Evolutionary conservation across 352 stramenopile genomes (phyloP).

Genomic region (Phytophthora kernoviae): DNA sequence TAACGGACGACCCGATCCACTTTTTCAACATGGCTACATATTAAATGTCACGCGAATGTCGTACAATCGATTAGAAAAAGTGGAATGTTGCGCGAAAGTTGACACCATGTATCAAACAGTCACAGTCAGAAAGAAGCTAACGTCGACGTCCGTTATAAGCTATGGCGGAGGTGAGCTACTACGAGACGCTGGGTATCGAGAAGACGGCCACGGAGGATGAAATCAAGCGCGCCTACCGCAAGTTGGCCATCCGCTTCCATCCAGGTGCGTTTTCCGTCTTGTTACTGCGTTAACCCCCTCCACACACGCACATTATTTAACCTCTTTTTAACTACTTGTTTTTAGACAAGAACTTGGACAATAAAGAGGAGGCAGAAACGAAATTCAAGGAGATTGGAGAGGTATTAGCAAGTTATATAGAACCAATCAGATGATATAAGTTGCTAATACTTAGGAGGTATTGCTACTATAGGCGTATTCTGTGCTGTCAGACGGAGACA

Average conservation of each 20-base stretch:
- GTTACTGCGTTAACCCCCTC: not conserved
- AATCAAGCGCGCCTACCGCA: slow-evolving; percentile 87
- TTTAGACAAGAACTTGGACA: slow-evolving; percentile 92
- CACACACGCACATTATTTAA: no score
- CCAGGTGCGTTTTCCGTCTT: slow-evolving; percentile 56
- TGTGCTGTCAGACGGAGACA: slow-evolving; percentile 89
- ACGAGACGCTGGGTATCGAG: slow-evolving; percentile 69
- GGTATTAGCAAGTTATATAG: slow-evolving; percentile 30
- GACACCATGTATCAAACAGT: slow-evolving; percentile 1
- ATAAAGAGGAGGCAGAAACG: slow-evolving; percentile 84
- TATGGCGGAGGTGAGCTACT: slow-evolving; percentile 72
- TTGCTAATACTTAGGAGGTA: no score
- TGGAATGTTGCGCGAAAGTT: slow-evolving; percentile 1
- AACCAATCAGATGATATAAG: not conserved
- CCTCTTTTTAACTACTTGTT: no score
- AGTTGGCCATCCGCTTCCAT: slow-evolving; percentile 88
- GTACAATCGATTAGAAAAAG: not conserved
- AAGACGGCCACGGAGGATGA: slow-evolving; percentile 78
- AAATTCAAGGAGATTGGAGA: slow-evolving; percentile 92
- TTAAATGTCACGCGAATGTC: not conserved
- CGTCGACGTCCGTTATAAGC: slow-evolving; percentile 1
- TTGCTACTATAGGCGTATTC: slow-evolving; percentile 78
- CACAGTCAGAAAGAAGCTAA: not conserved
- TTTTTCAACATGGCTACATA: slow-evolving; percentile 3
- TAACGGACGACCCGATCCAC: no score